A percentile compares a stretch with the other conserved stretches of the same genome.
Conservation (phyloP, 1,284 basidiomycete species). For the Papiliotrema fonsecae region DNA sequence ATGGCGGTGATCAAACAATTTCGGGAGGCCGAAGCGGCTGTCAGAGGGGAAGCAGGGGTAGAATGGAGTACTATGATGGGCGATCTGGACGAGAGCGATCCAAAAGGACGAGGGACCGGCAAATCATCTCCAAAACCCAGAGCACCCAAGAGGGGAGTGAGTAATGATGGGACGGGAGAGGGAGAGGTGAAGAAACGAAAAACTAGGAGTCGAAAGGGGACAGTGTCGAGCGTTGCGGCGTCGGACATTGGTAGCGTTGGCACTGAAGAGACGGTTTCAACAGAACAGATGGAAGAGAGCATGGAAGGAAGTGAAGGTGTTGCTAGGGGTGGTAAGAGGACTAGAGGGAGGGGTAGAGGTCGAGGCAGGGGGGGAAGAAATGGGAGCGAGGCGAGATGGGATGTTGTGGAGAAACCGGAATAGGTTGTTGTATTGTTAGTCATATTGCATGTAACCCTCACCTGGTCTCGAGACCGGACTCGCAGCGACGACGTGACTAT, state of each 20-base stretch:
- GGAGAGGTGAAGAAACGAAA: slow-evolving; percentile 6
- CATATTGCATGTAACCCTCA: slow-evolving; percentile 1
- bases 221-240: slow-evolving; percentile 7
- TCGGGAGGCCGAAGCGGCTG: slow-evolving; percentile 54
- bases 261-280: not conserved
- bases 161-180: slow-evolving; percentile 4
- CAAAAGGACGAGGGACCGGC: slow-evolving; percentile 31
- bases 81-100: slow-evolving; percentile 39
- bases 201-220: slow-evolving; percentile 10
- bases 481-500: too few species aligned
- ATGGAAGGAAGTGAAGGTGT: not conserved
- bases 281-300: slow-evolving; percentile 6
- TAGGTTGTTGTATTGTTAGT: slow-evolving; percentile 3
- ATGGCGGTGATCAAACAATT: slow-evolving; percentile 85
- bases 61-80: slow-evolving; percentile 44
- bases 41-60: slow-evolving; percentile 20
- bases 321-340: not conserved
- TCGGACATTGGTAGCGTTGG: slow-evolving; percentile 6
- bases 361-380: slow-evolving; percentile 4
- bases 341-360: slow-evolving; percentile 4
- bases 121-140: slow-evolving; percentile 11
- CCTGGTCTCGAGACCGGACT: too few species aligned
- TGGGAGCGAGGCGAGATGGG: slow-evolving; percentile 2
- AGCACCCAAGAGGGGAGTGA: slow-evolving; percentile 6
- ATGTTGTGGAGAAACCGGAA: slow-evolving; percentile 4